These are phyloP conservation scores for Malus domestica DNA, from an alignment of 306 rosid species.

Conservation along the genomic window ASM211411v1 NC_041793.1:38168501-38169000, in stretches of 20 bases:
- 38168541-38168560: no score
- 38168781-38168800: neutral
- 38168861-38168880: neutral
- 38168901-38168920: neutral
- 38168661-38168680: no score
- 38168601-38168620: no score
- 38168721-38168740: neutral
- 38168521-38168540: no score
- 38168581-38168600: no score
- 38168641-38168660: no score
- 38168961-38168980: no score
- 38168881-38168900: neutral
- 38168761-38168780: neutral
- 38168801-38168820: neutral
- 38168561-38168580: no score
- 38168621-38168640: no score
- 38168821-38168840: neutral
- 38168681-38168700: neutral
- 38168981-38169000: fast-evolving
- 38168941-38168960: neutral
- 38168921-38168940: neutral
- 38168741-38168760: neutral
- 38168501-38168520: no score
- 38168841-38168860: neutral
- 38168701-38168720: neutral